These are phyloP conservation scores for Colletotrichum tropicale DNA, from an alignment of 2,329 filamentous ascomycete genomes.

Conservation along the genomic window DNA sequence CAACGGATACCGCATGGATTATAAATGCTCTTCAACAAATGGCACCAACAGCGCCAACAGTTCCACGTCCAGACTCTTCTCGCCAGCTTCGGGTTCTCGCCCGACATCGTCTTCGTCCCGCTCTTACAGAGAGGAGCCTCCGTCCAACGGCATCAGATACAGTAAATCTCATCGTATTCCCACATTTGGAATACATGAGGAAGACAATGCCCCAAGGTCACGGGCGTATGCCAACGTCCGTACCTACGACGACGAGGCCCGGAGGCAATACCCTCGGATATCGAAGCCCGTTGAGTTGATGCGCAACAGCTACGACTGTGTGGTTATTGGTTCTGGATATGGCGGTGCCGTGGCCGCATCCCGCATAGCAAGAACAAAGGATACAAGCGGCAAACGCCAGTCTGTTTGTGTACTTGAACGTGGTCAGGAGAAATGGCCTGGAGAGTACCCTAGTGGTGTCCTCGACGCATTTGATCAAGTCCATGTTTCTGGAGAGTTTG, in stretches of 20 bases:
- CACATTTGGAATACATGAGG: constrained; percentile 32
- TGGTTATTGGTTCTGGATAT: constrained; percentile 74
- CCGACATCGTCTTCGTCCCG: constrained; percentile 10
- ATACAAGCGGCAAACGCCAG: constrained; percentile 40
- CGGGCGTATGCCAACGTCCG: constrained; percentile 31
- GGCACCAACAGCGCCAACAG: not conserved
- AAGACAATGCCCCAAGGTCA: constrained; percentile 36
- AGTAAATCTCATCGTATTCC: constrained; percentile 29
- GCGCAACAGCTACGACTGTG: constrained; percentile 63
- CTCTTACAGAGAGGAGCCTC: constrained; percentile 18
- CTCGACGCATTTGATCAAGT: constrained; percentile 54
- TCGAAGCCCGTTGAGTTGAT: constrained; percentile 63
- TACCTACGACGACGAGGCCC: constrained; percentile 27
- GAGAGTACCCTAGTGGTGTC: constrained; percentile 62
- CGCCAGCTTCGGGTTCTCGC: constrained; percentile 10
- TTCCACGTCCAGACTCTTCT: constrained; percentile 8
- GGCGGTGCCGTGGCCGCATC: constrained; percentile 70
- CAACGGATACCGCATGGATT: not conserved
- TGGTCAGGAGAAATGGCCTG: constrained; percentile 69
- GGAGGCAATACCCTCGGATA: constrained; percentile 53
- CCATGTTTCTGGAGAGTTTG: constrained; percentile 60
- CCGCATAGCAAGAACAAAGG: constrained; percentile 62
- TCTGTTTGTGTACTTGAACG: constrained; percentile 69
- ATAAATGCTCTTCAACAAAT: not conserved
- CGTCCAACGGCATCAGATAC: constrained; percentile 20